Evolutionary conservation across 75 land plant genomes (phyloP).

Genomic region (Azolla pinnata): DNA sequence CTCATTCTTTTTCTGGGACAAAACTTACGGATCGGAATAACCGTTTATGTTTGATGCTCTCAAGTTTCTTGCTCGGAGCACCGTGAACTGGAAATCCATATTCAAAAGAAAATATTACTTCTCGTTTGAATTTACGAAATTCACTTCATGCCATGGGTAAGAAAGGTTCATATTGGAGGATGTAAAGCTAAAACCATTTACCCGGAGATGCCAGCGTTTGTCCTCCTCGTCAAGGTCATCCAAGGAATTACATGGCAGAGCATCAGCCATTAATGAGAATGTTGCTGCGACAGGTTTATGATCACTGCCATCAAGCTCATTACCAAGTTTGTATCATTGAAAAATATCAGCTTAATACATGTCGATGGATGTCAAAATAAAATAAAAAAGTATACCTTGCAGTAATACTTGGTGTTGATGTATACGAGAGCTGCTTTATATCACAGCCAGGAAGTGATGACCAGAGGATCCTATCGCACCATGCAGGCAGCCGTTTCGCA

Average conservation of each 20-base stretch:
- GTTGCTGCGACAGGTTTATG: conserved; percentile 54
- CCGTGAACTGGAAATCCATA: conserved; percentile 29
- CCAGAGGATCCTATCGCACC: conserved; percentile 50
- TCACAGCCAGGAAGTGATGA: conserved; percentile 29
- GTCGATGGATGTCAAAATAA: neutral
- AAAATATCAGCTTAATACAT: too few relatives aligned
- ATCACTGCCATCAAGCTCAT: conserved; percentile 19
- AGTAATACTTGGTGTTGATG: conserved; percentile 19
- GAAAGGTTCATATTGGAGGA: too few relatives aligned
- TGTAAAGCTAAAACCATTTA: too few relatives aligned
- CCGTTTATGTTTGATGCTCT: conserved; percentile 45
- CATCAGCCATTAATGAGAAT: conserved; percentile 33
- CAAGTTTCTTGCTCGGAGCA: conserved; percentile 36
- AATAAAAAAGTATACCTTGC: conserved; percentile 17
- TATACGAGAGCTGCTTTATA: conserved; percentile 23
- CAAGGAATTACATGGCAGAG: conserved; percentile 26
- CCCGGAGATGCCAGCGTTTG: conserved; percentile 32
- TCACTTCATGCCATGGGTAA: too few relatives aligned
- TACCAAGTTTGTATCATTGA: too few relatives aligned
- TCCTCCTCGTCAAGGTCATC: conserved; percentile 28
- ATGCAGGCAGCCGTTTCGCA: conserved; percentile 40
- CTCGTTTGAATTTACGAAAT: neutral
- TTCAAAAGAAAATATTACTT: neutral
- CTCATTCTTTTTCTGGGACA: neutral
- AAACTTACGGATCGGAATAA: conserved; percentile 41